Percentiles rank a stretch among this genome's conserved stretches.
phyloP scores from a whole-genome alignment of 345 rosid genomes.

The Camelina hispida region DNA sequence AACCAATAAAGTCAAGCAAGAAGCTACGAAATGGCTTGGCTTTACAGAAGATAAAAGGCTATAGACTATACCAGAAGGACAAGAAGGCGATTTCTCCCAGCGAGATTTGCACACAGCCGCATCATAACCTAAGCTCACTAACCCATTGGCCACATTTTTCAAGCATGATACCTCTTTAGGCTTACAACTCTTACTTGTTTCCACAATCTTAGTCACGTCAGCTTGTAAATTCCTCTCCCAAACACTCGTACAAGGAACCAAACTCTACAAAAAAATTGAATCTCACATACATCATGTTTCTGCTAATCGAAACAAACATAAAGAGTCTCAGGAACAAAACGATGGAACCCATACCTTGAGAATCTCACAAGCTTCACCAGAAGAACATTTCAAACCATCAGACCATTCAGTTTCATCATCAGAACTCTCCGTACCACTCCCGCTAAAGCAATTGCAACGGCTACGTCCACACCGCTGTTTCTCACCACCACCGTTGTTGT shows the following conservation, averaged over 20 bases:
- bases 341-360: constrained; percentile 59
- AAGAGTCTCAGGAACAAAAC: background rate
- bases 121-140: constrained; percentile 69
- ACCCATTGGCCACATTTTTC: constrained; percentile 58
- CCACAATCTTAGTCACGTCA: constrained; percentile 70
- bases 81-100: constrained; percentile 77
- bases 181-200: constrained; percentile 67
- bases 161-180: too few relatives aligned
- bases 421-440: constrained; percentile 69
- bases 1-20: background rate
- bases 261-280: constrained; percentile 47
- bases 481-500: constrained; percentile 39
- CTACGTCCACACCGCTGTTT: constrained; percentile 54
- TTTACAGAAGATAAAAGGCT: background rate
- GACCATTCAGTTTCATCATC: constrained; percentile 69
- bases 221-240: constrained; percentile 67
- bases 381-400: constrained; percentile 45
- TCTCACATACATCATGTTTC: background rate
- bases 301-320: background rate
- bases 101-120: constrained; percentile 82
- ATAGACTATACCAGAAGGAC: constrained; percentile 68
- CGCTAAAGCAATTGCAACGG: constrained; percentile 65
- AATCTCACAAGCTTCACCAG: constrained; percentile 57
- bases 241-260: constrained; percentile 60
- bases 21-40: constrained; percentile 6